Evolutionary conservation across 164 flowering plant species (phyloP).

Genomic region (Tetracentron sinense): DNA sequence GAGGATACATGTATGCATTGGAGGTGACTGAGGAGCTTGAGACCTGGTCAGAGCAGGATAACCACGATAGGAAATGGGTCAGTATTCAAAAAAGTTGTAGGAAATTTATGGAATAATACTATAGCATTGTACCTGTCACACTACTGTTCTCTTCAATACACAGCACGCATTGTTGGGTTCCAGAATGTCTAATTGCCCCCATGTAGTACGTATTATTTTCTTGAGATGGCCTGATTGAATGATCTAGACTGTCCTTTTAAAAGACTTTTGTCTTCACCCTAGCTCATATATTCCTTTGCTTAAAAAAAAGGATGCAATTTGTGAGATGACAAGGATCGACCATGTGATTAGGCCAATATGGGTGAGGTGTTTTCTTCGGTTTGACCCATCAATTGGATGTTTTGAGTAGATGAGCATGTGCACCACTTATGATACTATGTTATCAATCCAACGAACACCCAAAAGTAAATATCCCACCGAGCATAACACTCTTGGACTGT

Average conservation of each 20-base stretch:
- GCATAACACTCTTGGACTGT: background rate
- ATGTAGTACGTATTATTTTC: too few relatives aligned
- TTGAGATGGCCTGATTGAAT: too few relatives aligned
- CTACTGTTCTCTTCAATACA: background rate
- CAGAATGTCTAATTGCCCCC: background rate
- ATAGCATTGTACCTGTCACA: background rate
- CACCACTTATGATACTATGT: background rate
- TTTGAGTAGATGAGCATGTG: background rate
- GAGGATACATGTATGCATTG: slow-evolving; percentile 65
- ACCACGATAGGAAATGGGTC: slow-evolving; percentile 58
- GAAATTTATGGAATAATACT: background rate
- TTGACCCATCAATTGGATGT: background rate
- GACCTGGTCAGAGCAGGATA: slow-evolving; percentile 65
- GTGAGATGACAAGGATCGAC: background rate
- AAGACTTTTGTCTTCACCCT: too few relatives aligned
- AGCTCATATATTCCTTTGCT: too few relatives aligned
- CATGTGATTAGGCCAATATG: background rate
- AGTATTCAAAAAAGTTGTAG: slow-evolving; percentile 12
- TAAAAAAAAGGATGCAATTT: background rate
- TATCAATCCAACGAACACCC: too few relatives aligned
- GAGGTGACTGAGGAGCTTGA: slow-evolving; percentile 69
- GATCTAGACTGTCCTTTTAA: too few relatives aligned
- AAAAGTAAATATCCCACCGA: background rate
- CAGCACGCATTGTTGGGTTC: background rate
- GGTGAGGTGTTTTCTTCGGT: background rate